Conservation (phyloP, 2,329 filamentous ascomycete genomes). For the Leptographium flavum region DNA sequence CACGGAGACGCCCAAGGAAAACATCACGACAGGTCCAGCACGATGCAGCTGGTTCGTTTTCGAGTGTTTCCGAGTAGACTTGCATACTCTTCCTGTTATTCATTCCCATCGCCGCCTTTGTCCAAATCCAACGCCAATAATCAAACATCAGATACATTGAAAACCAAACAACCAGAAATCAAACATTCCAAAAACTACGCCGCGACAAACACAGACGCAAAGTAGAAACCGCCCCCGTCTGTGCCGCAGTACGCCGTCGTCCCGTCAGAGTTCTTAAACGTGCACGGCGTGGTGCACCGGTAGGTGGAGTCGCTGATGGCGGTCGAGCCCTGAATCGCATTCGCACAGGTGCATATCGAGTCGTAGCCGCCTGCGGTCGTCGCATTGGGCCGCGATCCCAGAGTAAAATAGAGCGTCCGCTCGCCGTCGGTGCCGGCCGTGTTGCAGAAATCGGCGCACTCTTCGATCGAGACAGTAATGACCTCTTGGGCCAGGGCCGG, state of each 20-base stretch:
- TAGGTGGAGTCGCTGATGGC: slow-evolving; percentile 1
- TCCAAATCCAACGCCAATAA: no score
- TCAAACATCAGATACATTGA: no score
- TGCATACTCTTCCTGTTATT: no score
- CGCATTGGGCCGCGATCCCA: slow-evolving; percentile 3
- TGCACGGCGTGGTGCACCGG: slow-evolving; percentile 4
- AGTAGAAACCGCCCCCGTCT: background rate
- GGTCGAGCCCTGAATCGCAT: slow-evolving; percentile 5
- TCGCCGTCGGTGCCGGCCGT: slow-evolving; percentile 1
- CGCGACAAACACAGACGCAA: slow-evolving; percentile 4
- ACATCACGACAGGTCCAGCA: no score
- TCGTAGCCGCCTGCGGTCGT: background rate
- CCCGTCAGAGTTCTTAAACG: slow-evolving; percentile 3
- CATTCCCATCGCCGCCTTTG: no score
- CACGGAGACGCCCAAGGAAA: no score
- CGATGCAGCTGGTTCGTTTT: no score
- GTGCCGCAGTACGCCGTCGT: slow-evolving; percentile 2
- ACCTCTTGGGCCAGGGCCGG: slow-evolving; percentile 5
- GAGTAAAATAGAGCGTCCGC: slow-evolving; percentile 6
- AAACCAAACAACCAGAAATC: no score
- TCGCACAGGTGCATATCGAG: slow-evolving; percentile 9
- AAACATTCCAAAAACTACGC: no score
- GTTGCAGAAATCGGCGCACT: slow-evolving; percentile 7
- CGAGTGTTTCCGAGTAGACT: no score
- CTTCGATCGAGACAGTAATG: slow-evolving; percentile 6